These are phyloP conservation scores for Colletotrichum neosansevieriae DNA, from an alignment of 2,329 filamentous ascomycete species.

Conservation along the genomic window DNA sequence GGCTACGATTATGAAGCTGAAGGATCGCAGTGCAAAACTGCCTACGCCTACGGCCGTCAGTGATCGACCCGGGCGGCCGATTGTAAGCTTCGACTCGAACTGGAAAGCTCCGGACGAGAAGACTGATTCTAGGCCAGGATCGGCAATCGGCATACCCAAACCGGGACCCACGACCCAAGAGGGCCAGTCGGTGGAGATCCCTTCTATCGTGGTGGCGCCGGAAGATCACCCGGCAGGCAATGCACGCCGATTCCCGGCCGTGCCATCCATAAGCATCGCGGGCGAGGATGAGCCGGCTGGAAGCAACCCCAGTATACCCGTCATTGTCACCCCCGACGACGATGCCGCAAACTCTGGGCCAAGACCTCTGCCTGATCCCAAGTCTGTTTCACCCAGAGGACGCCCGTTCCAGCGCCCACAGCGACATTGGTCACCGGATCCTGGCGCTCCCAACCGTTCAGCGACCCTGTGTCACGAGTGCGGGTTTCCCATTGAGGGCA, in stretches of 20 bases:
- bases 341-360: slow-evolving; percentile 39
- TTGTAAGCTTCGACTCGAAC: slow-evolving; percentile 93
- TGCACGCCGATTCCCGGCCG: slow-evolving; percentile 49
- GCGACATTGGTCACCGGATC: slow-evolving; percentile 71
- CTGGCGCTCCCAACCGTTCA: slow-evolving; percentile 46
- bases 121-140: slow-evolving; percentile 72
- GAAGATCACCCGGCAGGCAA: slow-evolving; percentile 51
- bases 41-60: slow-evolving; percentile 92
- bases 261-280: slow-evolving; percentile 60
- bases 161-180: slow-evolving; percentile 56
- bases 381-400: slow-evolving; percentile 43
- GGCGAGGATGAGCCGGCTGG: slow-evolving; percentile 39
- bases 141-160: slow-evolving; percentile 23
- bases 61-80: slow-evolving; percentile 88
- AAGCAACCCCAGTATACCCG: slow-evolving; percentile 43
- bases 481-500: slow-evolving; percentile 85
- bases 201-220: slow-evolving; percentile 68
- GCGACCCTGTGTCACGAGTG: slow-evolving; percentile 82
- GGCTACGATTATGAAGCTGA: slow-evolving; percentile 89
- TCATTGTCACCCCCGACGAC: slow-evolving; percentile 62
- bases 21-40: slow-evolving; percentile 86
- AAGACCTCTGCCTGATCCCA: slow-evolving; percentile 63
- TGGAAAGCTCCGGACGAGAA: slow-evolving; percentile 80
- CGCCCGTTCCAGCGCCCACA: slow-evolving; percentile 56
- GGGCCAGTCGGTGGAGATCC: slow-evolving; percentile 57